These are phyloP conservation scores for Arthroderma sp. DNA, from an alignment of 2,329 filamentous ascomycete genomes.

Conservation along the genomic window DNA sequence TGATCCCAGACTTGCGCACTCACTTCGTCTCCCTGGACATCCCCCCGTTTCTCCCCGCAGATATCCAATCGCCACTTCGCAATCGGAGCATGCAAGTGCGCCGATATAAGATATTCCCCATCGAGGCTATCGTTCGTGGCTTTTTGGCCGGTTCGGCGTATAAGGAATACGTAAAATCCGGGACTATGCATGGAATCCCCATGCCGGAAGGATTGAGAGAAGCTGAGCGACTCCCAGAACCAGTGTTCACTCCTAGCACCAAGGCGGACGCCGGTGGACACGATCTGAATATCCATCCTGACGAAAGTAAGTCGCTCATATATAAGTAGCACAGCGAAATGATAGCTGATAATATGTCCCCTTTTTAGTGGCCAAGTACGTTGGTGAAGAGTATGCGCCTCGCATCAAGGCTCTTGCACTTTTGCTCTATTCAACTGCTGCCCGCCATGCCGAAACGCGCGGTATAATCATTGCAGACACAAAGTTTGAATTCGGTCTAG, in stretches of 20 bases:
- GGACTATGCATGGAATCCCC: slow-evolving; percentile 67
- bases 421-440: slow-evolving; percentile 46
- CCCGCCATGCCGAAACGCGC: slow-evolving; percentile 31
- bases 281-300: slow-evolving; percentile 74
- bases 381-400: slow-evolving; percentile 51
- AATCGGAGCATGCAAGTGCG: slow-evolving; percentile 66
- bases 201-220: slow-evolving; percentile 56
- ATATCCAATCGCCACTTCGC: slow-evolving; percentile 41
- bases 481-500: slow-evolving; percentile 64
- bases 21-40: slow-evolving; percentile 50
- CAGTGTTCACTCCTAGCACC: slow-evolving; percentile 70
- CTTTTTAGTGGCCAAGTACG: slow-evolving; percentile 40
- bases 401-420: slow-evolving; percentile 54
- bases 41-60: slow-evolving; percentile 35
- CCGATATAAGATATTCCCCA: slow-evolving; percentile 58
- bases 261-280: slow-evolving; percentile 70
- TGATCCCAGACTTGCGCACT: slow-evolving; percentile 46
- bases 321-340: slow-evolving; percentile 1
- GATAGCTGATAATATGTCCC: not conserved
- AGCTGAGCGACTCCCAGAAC: slow-evolving; percentile 54
- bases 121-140: slow-evolving; percentile 77
- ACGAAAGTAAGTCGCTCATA: slow-evolving; percentile 37
- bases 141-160: slow-evolving; percentile 81
- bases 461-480: slow-evolving; percentile 69
- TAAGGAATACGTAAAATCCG: slow-evolving; percentile 58